phyloP scores from a whole-genome alignment of 305 asterid genomes.

The Plantago coronopus region DNA sequence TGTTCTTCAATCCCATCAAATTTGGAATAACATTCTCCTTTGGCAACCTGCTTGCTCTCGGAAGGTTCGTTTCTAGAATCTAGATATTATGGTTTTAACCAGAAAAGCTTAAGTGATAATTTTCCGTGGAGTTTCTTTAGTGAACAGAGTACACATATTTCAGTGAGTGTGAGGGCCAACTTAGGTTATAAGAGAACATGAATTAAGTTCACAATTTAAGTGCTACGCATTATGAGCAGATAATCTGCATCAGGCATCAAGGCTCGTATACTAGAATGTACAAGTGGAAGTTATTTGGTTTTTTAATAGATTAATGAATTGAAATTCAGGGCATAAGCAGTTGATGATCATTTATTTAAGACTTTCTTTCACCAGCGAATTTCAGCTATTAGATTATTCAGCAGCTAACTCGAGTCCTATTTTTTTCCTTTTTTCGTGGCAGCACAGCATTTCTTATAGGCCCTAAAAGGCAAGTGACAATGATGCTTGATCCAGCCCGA shows the following conservation, averaged over 20 bases:
- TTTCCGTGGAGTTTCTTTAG: not conserved
- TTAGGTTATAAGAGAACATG: no score
- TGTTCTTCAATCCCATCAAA: conserved; percentile 93
- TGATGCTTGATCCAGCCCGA: conserved; percentile 97
- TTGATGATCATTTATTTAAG: not conserved
- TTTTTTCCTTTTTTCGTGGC: conserved; percentile 46
- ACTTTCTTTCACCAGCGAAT: not conserved
- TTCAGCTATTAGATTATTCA: not conserved
- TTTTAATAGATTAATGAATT: not conserved
- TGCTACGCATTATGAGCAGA: not conserved
- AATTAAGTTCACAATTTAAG: no score
- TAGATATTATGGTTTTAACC: not conserved
- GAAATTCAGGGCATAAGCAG: not conserved
- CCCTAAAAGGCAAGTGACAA: conserved; percentile 84
- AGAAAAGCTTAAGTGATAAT: not conserved
- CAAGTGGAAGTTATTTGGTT: not conserved
- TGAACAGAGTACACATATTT: not conserved
- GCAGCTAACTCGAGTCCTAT: conserved; percentile 28
- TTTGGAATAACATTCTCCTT: conserved; percentile 93
- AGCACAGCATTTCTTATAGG: conserved; percentile 99
- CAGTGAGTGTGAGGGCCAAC: no score
- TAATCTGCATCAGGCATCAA: not conserved
- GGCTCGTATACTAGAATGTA: not conserved
- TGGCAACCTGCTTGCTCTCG: conserved; percentile 96
- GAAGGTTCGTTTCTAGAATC: conserved; percentile 56